A percentile compares a stretch with the other conserved stretches of the same genome.
These are phyloP conservation scores for Streptanthus diversifolius DNA, from an alignment of 345 rosid species.

Conservation along the genomic window DNA sequence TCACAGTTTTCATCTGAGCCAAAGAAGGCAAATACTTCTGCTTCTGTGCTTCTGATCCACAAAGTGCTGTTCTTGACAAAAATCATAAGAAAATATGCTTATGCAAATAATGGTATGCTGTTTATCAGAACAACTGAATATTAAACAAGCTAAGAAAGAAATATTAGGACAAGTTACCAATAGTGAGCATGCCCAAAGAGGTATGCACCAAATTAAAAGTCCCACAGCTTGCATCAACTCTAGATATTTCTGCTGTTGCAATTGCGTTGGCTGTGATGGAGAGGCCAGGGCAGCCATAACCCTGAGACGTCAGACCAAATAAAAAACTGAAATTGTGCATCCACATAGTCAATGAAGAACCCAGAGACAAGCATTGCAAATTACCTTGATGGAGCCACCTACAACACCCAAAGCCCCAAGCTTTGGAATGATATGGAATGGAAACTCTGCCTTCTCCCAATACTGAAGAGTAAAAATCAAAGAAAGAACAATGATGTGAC, in stretches of 20 bases:
- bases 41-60: conserved; percentile 94
- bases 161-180: conserved; percentile 48
- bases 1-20: conserved; percentile 62
- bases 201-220: conserved; percentile 90
- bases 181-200: conserved; percentile 92
- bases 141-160: background rate
- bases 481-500: background rate
- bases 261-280: conserved; percentile 70
- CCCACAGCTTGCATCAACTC: conserved; percentile 96
- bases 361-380: background rate
- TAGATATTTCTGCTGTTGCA: conserved; percentile 68
- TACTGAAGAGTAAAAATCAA: conserved; percentile 43
- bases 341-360: background rate
- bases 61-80: conserved; percentile 60
- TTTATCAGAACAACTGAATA: background rate
- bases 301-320: conserved; percentile 45
- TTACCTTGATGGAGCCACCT: conserved; percentile 93
- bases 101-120: background rate
- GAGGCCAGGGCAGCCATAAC: conserved; percentile 91
- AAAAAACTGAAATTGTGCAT: background rate
- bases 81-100: conserved; percentile 13
- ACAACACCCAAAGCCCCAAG: conserved; percentile 55
- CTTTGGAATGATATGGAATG: conserved; percentile 79
- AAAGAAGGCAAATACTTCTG: conserved; percentile 76
- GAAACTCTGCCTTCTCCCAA: conserved; percentile 98